Evolutionary conservation across 1,284 basidiomycete species (phyloP), one percentile per base, ranked within the genome.

Genomic region (Trichosporon inkin): DNA sequence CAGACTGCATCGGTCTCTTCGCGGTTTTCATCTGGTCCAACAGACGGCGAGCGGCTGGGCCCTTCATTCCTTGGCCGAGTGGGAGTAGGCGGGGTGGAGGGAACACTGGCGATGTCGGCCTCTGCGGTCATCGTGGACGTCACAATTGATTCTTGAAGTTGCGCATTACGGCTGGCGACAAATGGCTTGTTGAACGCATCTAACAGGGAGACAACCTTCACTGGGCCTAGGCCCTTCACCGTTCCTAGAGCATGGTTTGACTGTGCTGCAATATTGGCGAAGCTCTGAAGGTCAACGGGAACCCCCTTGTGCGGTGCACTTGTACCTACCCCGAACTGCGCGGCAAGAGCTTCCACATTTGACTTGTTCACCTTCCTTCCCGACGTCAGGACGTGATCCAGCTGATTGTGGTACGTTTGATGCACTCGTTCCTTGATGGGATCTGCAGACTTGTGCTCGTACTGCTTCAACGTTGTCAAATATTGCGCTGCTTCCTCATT

Each of bases 331-430:
- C 93, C 93, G 71, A 95, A 88, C n/a, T 90, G 88, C 0, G 88
- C 88, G n/a, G 89, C 84, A 24, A 99, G 80, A 1, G 94, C 96
- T 76, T 93, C 86, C 0, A 95, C 92, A 71, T 99, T 96, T 0
- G 95, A 98, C 81, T 95, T 97, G 80, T 99, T 99, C 60, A 99
- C 88, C 68, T 91, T 93, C 70, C 85, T 88, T 65, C 98, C 89
- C 66, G 86, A 87, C 0, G 95, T 99, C 36, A 99, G 81, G 0
- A 90, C 85, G n/a, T 86, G 85, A 39, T 89, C 88, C 13, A 98
- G 79, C 68, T 92, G 84, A 6, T 90, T 85, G 62, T 84, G 78
- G 71, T 96, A 93, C 68, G 90, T 89, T 68, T 94, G 91, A 72
- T 93, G 91, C 6, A 91, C 82, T 24, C 91, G 86, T 74, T 97